These are phyloP conservation scores for Kalaharituber pfeilii DNA, from an alignment of 2,329 filamentous ascomycete species.

Conservation along the genomic window DNA sequence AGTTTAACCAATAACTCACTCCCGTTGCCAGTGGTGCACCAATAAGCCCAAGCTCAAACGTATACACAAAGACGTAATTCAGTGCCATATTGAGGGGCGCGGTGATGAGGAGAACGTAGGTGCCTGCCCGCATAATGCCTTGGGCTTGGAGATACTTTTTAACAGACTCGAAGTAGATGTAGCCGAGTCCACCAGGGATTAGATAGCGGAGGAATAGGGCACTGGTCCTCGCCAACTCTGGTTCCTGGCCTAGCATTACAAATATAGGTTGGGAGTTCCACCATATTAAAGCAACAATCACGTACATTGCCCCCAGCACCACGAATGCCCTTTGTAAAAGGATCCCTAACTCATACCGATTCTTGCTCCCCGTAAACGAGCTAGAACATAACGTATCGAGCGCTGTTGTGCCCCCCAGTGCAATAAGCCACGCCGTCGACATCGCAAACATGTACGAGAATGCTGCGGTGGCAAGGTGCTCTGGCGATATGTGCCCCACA, in stretches of 20 bases:
- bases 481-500: constrained; percentile 60
- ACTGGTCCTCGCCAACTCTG: constrained; percentile 56
- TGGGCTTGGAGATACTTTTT: constrained; percentile 85
- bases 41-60: constrained; percentile 50
- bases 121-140: constrained; percentile 64
- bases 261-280: constrained; percentile 58
- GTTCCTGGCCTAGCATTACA: constrained; percentile 55
- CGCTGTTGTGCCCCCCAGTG: constrained; percentile 67
- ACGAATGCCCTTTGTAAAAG: constrained; percentile 61
- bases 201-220: constrained; percentile 55
- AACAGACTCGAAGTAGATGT: constrained; percentile 68
- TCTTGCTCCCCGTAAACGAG: constrained; percentile 62
- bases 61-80: constrained; percentile 66
- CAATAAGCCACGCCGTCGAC: constrained; percentile 74
- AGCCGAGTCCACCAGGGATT: constrained; percentile 66
- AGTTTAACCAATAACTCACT: constrained; percentile 72
- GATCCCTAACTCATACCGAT: constrained; percentile 61
- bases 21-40: constrained; percentile 70
- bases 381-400: constrained; percentile 72
- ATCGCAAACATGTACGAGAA: constrained; percentile 92
- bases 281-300: constrained; percentile 53
- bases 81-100: constrained; percentile 65
- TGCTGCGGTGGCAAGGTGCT: constrained; percentile 62
- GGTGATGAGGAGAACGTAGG: constrained; percentile 67
- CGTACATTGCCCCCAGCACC: constrained; percentile 54